Conservation (phyloP, 2,329 filamentous ascomycete genomes). For the Fusarium pseudograminearum region DNA sequence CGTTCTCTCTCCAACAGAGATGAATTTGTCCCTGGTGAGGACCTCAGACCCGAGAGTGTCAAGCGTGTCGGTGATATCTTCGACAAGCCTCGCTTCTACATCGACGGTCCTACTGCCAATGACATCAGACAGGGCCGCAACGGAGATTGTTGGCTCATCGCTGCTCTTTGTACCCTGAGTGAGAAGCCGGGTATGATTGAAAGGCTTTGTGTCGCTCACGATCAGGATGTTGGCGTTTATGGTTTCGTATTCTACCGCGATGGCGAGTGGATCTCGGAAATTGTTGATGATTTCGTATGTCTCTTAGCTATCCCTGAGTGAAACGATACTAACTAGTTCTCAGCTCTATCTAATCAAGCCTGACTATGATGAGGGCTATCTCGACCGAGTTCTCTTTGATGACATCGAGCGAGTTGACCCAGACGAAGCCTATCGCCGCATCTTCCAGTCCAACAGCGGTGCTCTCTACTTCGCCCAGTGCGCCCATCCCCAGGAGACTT, state of each 20-base stretch:
- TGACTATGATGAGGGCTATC: constrained; percentile 70
- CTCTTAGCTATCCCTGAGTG: not conserved
- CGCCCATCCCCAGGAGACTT: constrained; percentile 80
- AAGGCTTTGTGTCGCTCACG: constrained; percentile 76
- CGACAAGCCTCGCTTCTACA: constrained; percentile 79
- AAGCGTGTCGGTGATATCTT: constrained; percentile 83
- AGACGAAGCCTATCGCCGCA: constrained; percentile 72
- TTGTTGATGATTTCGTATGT: constrained; percentile 66
- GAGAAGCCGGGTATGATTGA: constrained; percentile 80
- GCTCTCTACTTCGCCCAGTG: constrained; percentile 83
- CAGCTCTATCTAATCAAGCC: constrained; percentile 66
- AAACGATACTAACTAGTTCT: not conserved
- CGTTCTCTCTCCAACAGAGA: constrained; percentile 57
- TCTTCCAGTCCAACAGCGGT: constrained; percentile 79
- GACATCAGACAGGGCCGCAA: constrained; percentile 83
- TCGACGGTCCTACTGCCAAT: constrained; percentile 79
- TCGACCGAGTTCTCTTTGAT: constrained; percentile 60
- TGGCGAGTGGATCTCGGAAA: constrained; percentile 75
- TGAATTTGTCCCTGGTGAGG: constrained; percentile 40
- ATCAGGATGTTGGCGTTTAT: constrained; percentile 82
- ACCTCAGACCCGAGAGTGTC: constrained; percentile 64
- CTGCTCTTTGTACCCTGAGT: constrained; percentile 80
- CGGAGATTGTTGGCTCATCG: constrained; percentile 90
- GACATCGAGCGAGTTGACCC: constrained; percentile 62
- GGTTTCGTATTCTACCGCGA: constrained; percentile 88